Base-by-base conservation (phyloP, 192 early-diverging fungal genomes). In the Linnemannia hyalina region DNA sequence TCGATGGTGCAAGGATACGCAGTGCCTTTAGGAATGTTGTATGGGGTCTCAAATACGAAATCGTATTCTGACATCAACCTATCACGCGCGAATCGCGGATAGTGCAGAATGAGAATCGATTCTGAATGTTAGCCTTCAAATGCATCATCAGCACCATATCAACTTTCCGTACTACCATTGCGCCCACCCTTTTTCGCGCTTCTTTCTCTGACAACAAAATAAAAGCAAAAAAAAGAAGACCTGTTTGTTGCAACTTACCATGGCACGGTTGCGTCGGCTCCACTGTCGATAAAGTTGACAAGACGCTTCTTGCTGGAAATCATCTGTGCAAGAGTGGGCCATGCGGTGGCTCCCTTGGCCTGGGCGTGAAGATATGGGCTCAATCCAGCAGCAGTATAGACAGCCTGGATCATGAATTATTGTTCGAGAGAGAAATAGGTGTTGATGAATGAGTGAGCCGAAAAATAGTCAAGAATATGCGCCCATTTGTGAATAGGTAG, bases 1-100 rank as follows among this genome's bases (percentile, higher is more conserved):
- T 93, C 93, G 29, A 94, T 83, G 0, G 85, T 87, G 81, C 94
- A 96, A 42, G 80, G 87, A 42, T 93, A 96, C 0, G 74, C 35
- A 47, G 78, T 76, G 15, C 87, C 88, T 29, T 90, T 90, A 2
- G 65, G 60, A 47, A 93, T 92, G 9, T 90, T 71, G 47, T 88
- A 96, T 26, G 95, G 91, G 0, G 95, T 96, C 83, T 96, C 94
- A 76, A 95, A 94, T 5, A 92, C 90, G 80, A 93, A 95, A 52
- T 88, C 73, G 65, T 89, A 90, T 84, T 96, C 93, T n/a, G 90
- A 70, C 76, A 92, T 89, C 3, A 95, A 68, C 92, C 92, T 93
- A 80, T 11, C 23, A 55, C 35, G 23, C 3, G 35, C 3, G 23
- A 4, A 60, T 23, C 38, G 5, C 40, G 35, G 22, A 26, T 15